Conservation (phyloP, 495 filamentous ascomycete genomes). For the Filosporella fistucella region DNA sequence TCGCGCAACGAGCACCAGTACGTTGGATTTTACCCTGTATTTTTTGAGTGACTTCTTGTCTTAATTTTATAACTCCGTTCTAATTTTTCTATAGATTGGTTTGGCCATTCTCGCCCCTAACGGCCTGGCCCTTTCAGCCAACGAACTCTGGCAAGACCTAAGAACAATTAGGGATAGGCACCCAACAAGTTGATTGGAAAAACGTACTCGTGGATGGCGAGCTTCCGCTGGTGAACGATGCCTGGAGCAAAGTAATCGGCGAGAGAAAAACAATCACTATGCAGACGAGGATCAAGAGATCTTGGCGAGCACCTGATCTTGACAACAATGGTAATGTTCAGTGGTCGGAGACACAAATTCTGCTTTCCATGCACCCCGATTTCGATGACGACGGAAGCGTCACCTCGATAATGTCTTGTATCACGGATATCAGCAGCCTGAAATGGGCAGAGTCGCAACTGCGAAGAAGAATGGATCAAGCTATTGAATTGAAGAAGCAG, state of each 20-base stretch:
- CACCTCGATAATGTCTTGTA: conserved; percentile 25
- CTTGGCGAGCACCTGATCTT: conserved; percentile 58
- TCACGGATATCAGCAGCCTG: conserved; percentile 40
- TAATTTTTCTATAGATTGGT: no score
- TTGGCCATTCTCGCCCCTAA: conserved; percentile 60
- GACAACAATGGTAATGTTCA: conserved; percentile 45
- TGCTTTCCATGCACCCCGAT: conserved; percentile 27
- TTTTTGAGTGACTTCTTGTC: no score
- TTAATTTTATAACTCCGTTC: no score
- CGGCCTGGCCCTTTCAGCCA: conserved; percentile 59
- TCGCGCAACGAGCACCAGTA: conserved; percentile 66
- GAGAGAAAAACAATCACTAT: conserved; percentile 24
- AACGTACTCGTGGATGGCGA: conserved; percentile 44
- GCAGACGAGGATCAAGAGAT: conserved; percentile 6
- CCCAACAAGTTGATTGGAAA: conserved; percentile 32
- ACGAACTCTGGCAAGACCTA: conserved; percentile 64
- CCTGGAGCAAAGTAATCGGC: conserved; percentile 14
- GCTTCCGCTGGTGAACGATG: conserved; percentile 15
- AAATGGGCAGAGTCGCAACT: conserved; percentile 38
- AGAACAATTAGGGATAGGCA: conserved; percentile 39
- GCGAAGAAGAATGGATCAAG: conserved; percentile 32
- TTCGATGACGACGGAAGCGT: conserved; percentile 24
- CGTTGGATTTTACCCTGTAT: no score
- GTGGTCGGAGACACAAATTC: conserved; percentile 21
- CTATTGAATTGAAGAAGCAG: conserved; percentile 60